phyloP scores from a whole-genome alignment of 768 basidiomycete genomes.

The Cystobasidiopsis lactophilus region DNA sequence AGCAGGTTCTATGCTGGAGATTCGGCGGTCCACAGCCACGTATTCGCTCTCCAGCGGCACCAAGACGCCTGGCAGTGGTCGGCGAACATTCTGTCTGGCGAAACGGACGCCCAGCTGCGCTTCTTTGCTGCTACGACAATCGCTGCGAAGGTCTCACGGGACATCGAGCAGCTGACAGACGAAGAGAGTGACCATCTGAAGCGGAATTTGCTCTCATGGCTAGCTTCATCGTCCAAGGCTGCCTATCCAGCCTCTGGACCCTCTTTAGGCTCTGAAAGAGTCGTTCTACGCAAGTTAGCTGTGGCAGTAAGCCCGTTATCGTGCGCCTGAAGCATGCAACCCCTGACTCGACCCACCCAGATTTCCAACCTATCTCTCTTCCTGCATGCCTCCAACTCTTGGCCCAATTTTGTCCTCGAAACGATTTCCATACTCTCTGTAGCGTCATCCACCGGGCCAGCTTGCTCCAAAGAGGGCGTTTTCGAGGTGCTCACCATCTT shows the following conservation, averaged over 20 bases:
- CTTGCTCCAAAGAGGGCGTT: constrained; percentile 10
- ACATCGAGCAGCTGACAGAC: constrained; percentile 1
- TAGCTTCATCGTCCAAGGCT: background rate
- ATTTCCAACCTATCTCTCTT: constrained; percentile 7
- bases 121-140: constrained; percentile 10
- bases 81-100: background rate
- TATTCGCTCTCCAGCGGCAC: background rate
- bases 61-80: background rate
- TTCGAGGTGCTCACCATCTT: constrained; percentile 14
- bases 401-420: constrained; percentile 11
- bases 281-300: constrained; percentile 8
- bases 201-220: constrained; percentile 3
- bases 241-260: constrained; percentile 2
- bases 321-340: background rate
- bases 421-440: background rate
- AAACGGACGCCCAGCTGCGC: constrained; percentile 3
- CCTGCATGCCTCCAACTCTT: constrained; percentile 1
- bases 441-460: background rate
- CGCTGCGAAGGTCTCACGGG: constrained; percentile 7
- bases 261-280: background rate
- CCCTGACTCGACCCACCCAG: background rate
- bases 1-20: background rate
- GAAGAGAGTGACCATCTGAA: constrained; percentile 1
- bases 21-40: background rate
- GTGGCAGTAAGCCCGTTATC: constrained; percentile 4